phyloP scores from a whole-genome alignment of 2,329 filamentous ascomycete genomes.

The Verticillium dahliae region DNA sequence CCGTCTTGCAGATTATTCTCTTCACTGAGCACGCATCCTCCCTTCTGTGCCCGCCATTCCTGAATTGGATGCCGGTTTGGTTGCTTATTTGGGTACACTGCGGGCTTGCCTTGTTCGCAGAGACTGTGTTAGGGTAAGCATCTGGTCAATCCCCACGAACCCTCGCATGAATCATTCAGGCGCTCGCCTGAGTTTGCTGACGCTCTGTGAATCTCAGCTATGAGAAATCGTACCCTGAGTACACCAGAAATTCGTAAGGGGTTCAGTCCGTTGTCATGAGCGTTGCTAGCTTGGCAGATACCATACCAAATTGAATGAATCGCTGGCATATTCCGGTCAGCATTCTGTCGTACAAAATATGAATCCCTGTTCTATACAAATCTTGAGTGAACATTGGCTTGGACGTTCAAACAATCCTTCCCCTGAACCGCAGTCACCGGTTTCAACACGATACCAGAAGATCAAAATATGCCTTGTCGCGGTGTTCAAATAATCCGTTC shows the following conservation, averaged over 20 bases:
- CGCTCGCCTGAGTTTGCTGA: not conserved
- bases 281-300: not conserved
- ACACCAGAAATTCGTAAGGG: not conserved
- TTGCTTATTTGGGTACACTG: slow-evolving; percentile 7
- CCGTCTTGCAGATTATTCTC: slow-evolving; percentile 11
- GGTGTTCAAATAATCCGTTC: not conserved
- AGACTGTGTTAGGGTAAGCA: not conserved
- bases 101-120: not conserved
- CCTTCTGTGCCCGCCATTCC: slow-evolving; percentile 8
- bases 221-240: not conserved
- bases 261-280: not conserved
- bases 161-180: not conserved
- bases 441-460: not conserved
- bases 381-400: not conserved
- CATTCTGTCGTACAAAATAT: not conserved
- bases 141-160: not conserved
- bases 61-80: slow-evolving; percentile 11
- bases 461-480: not conserved
- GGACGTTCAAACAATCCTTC: not conserved
- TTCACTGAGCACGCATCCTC: slow-evolving; percentile 9
- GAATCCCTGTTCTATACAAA: not conserved
- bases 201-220: not conserved
- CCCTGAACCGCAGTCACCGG: not conserved
- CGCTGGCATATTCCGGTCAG: not conserved
- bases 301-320: not conserved